A percentile compares a stretch with the other conserved stretches of the same genome.
phyloP scores from a whole-genome alignment of 2,329 filamentous ascomycete genomes.

The Berkeleyomyces rouxiae region DNA sequence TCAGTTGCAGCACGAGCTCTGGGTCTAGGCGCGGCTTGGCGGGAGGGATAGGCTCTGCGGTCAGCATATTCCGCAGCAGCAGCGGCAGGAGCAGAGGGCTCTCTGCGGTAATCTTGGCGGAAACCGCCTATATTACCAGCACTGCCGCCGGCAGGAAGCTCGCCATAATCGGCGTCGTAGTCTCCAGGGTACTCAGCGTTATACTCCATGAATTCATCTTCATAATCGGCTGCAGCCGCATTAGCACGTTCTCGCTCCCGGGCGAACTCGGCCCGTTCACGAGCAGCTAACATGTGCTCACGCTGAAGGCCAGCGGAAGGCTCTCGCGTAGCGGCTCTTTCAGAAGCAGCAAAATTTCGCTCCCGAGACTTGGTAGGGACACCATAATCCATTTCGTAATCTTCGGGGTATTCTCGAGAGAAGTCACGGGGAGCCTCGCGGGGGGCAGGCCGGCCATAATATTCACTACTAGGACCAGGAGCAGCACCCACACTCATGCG shows the following conservation, averaged over 20 bases:
- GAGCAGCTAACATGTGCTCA: background rate
- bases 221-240: conserved; percentile 4
- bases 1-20: conserved; percentile 1
- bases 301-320: conserved; percentile 6
- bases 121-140: conserved; percentile 9
- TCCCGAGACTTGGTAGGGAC: background rate
- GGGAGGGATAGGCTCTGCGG: conserved; percentile 5
- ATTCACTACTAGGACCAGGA: conserved; percentile 5
- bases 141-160: conserved; percentile 9
- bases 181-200: conserved; percentile 9
- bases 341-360: background rate
- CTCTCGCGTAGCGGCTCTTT: conserved; percentile 4
- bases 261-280: conserved; percentile 1
- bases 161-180: conserved; percentile 5
- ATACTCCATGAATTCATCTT: conserved; percentile 7
- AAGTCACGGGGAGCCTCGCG: conserved; percentile 11
- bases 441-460: conserved; percentile 2
- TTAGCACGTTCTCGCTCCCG: conserved; percentile 8
- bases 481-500: conserved; percentile 6
- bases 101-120: conserved; percentile 8
- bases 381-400: conserved; percentile 10
- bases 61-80: conserved; percentile 9
- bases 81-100: conserved; percentile 6
- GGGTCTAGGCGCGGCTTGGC: background rate
- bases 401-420: conserved; percentile 9